Evolutionary conservation across 2,329 filamentous ascomycete genomes (phyloP).

Genomic region (Diaporthe caulivora): DNA sequence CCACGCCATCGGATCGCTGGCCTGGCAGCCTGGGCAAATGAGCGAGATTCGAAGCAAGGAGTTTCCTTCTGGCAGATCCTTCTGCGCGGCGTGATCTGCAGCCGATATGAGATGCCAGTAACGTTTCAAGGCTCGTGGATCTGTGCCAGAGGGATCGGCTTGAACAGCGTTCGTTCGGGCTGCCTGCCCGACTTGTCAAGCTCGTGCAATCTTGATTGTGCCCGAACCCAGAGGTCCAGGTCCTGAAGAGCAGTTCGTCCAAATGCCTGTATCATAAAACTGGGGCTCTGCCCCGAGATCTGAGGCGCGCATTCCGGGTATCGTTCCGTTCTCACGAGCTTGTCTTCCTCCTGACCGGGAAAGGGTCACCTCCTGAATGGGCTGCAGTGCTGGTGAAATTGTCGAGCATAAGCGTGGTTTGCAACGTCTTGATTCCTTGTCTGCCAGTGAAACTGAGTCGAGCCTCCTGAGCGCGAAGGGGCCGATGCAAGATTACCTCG

Average conservation of each 20-base stretch:
- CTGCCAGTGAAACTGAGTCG: conserved; percentile 17
- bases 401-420: conserved; percentile 21
- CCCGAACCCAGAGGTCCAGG: not conserved
- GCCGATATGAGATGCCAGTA: conserved; percentile 12
- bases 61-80: conserved; percentile 10
- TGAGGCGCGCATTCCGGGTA: conserved; percentile 16
- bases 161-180: conserved; percentile 12
- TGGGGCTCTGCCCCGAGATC: conserved; percentile 21
- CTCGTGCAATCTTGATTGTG: not conserved
- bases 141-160: conserved; percentile 12
- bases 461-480: not conserved
- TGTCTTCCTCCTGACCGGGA: not conserved
- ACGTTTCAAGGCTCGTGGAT: conserved; percentile 20
- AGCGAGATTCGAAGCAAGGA: conserved; percentile 17
- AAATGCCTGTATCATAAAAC: conserved; percentile 14
- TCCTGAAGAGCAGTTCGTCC: conserved; percentile 18
- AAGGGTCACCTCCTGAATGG: conserved; percentile 1
- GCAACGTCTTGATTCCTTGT: conserved; percentile 26
- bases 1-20: conserved; percentile 19
- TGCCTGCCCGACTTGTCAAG: conserved; percentile 8
- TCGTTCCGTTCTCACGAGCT: conserved; percentile 7
- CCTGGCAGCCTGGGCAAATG: not conserved
- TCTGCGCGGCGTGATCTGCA: conserved; percentile 17
- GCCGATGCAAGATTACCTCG: not conserved
- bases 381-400: not conserved